Evolutionary conservation across 139 green algal species (phyloP).

Genomic region (Micromonas commoda): DNA sequence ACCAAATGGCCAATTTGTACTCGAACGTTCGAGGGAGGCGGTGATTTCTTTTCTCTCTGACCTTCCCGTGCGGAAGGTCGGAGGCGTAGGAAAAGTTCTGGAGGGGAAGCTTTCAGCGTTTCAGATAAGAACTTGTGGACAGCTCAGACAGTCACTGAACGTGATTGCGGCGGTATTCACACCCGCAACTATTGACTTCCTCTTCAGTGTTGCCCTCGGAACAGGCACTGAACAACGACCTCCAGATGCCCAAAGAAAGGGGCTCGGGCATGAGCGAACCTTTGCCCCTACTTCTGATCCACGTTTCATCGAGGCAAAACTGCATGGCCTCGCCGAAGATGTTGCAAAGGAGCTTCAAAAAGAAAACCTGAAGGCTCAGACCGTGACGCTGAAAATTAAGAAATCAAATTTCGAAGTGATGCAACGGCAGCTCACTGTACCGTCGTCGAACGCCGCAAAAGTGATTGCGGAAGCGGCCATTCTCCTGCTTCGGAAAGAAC

Average conservation of each 20-base stretch:
- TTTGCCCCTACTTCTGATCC: constrained; percentile 25
- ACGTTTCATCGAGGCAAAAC: neutral
- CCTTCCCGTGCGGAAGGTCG: constrained; percentile 47
- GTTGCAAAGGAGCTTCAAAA: neutral
- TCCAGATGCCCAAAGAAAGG: constrained; percentile 28
- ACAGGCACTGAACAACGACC: constrained; percentile 32
- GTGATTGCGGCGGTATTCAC: constrained; percentile 40
- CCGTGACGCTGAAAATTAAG: constrained; percentile 28
- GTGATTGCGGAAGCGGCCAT: neutral
- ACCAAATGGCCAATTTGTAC: constrained; percentile 47
- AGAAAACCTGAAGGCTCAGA: neutral
- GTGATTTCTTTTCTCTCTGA: constrained; percentile 38
- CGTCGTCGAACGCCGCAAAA: constrained; percentile 7
- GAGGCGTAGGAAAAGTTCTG: constrained; percentile 45
- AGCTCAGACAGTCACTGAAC: constrained; percentile 36
- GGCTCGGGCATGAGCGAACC: constrained; percentile 45
- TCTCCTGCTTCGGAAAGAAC: neutral
- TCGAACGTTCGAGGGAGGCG: constrained; percentile 31
- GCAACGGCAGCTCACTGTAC: constrained; percentile 5
- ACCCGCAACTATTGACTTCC: constrained; percentile 27
- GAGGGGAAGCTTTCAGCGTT: constrained; percentile 39
- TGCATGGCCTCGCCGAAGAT: neutral
- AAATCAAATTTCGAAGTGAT: constrained; percentile 11
- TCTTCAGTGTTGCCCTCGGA: constrained; percentile 40
- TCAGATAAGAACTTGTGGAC: constrained; percentile 33